Percentiles rank a stretch among this genome's conserved stretches.
phyloP scores from a whole-genome alignment of 257 asterid genomes.

The Rehmannia glutinosa region DNA sequence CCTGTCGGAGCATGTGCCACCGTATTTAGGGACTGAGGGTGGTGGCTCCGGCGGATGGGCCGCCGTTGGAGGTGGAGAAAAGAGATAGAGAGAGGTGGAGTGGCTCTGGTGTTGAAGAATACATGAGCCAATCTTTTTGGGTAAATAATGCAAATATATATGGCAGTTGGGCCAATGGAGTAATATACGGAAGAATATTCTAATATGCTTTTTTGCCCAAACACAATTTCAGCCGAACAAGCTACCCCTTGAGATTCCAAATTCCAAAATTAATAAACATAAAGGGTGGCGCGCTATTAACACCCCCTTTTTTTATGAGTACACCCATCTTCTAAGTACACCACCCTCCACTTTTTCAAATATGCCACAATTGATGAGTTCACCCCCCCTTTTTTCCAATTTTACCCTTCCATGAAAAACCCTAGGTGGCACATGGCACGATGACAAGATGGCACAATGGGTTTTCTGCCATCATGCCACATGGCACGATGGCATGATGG shows the following conservation, averaged over 20 bases:
- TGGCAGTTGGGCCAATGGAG: slow-evolving; percentile 14
- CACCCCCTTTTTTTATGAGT: no score
- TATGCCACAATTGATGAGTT: no score
- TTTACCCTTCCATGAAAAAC: no score
- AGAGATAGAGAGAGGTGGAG: neutral
- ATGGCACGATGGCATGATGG: no score
- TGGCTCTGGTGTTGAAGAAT: slow-evolving; percentile 1
- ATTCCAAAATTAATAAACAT: neutral
- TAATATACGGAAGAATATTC: slow-evolving; percentile 65
- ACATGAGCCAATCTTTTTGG: neutral
- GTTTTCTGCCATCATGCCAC: no score
- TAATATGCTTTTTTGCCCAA: slow-evolving; percentile 25
- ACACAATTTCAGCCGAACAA: slow-evolving; percentile 21
- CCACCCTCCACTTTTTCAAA: no score
- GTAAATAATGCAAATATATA: slow-evolving; percentile 7
- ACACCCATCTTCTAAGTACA: no score
- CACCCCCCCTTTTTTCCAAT: no score
- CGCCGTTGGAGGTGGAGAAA: neutral
- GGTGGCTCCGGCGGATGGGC: slow-evolving; percentile 14
- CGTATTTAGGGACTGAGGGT: neutral
- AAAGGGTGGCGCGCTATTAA: no score
- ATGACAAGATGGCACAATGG: no score
- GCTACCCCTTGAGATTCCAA: neutral
- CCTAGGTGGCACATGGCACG: no score
- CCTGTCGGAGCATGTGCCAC: neutral